Conservation (phyloP, 495 filamentous ascomycete genomes). For the Aspergillus incahuasiensis region DNA sequence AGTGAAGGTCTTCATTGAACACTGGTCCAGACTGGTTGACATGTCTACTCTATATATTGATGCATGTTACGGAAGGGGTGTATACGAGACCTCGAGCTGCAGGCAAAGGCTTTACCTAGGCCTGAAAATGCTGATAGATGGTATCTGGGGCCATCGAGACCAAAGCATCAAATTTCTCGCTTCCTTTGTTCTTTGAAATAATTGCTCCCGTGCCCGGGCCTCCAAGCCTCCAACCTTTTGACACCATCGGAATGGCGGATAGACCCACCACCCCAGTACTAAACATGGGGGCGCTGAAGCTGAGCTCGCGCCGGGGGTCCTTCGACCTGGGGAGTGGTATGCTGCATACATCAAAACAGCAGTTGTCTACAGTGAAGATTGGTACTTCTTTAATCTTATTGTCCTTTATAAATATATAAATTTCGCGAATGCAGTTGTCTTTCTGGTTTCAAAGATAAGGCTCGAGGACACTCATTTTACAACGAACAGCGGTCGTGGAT, state of each 20-base stretch:
- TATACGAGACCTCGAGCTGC: not conserved
- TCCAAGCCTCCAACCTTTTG: not conserved
- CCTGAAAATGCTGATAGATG: not conserved
- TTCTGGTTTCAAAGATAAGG: too few relatives aligned
- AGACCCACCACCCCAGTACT: too few relatives aligned
- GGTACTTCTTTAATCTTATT: too few relatives aligned
- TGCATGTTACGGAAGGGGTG: not conserved
- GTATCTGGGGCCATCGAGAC: not conserved
- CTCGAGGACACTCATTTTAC: too few relatives aligned
- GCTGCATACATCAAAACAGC: too few relatives aligned
- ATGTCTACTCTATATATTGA: not conserved
- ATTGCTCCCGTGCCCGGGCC: not conserved
- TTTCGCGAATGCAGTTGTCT: too few relatives aligned
- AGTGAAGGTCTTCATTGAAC: not conserved
- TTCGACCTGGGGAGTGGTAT: too few relatives aligned
- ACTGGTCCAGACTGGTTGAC: not conserved
- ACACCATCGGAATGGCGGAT: not conserved
- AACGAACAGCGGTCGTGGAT: slow-evolving; percentile 1
- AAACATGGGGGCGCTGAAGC: slow-evolving; percentile 11
- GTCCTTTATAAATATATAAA: not conserved
- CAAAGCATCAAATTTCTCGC: not conserved
- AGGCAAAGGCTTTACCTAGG: not conserved
- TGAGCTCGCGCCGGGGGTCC: too few relatives aligned
- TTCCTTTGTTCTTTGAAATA: not conserved
- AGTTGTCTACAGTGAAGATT: too few relatives aligned